Evolutionary conservation across 192 early-diverging fungal species (phyloP).

Genomic region (Glomus cerebriforme): DNA sequence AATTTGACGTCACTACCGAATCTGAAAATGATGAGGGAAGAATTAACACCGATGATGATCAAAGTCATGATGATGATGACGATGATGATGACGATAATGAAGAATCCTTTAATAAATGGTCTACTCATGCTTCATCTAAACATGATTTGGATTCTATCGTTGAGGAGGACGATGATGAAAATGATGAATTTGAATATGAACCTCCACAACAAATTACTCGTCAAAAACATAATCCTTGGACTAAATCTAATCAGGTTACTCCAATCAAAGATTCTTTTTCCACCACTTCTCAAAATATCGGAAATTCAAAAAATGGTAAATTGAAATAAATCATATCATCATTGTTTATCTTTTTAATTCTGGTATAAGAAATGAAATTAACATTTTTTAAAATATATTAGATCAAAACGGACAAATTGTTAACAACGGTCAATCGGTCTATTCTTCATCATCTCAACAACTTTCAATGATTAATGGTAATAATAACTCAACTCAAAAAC

Average conservation of each 20-base stretch:
- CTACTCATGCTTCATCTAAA: slow-evolving; percentile 10
- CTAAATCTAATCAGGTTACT: not conserved
- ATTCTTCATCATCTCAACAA: not conserved
- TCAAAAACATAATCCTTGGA: not conserved
- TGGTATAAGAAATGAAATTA: not conserved
- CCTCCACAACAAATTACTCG: not conserved
- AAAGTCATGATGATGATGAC: not conserved
- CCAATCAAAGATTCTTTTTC: no score
- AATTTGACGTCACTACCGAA: not conserved
- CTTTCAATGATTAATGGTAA: not conserved
- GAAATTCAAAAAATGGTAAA: no score
- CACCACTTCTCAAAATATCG: not conserved
- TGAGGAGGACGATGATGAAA: slow-evolving; percentile 20
- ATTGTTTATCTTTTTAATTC: not conserved
- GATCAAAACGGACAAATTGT: not conserved
- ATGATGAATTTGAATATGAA: slow-evolving; percentile 27
- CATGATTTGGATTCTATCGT: slow-evolving; percentile 19
- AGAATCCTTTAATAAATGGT: not conserved
- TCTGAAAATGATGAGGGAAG: not conserved
- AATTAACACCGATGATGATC: not conserved
- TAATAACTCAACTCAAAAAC: not conserved
- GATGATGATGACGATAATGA: not conserved
- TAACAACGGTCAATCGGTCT: not conserved
- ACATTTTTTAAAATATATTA: not conserved
- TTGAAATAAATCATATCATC: not conserved